Evolutionary conservation across 2,329 filamentous ascomycete genomes (phyloP), one percentile per base, ranked within the genome.

Genomic region (Xylariaceae sp.): DNA sequence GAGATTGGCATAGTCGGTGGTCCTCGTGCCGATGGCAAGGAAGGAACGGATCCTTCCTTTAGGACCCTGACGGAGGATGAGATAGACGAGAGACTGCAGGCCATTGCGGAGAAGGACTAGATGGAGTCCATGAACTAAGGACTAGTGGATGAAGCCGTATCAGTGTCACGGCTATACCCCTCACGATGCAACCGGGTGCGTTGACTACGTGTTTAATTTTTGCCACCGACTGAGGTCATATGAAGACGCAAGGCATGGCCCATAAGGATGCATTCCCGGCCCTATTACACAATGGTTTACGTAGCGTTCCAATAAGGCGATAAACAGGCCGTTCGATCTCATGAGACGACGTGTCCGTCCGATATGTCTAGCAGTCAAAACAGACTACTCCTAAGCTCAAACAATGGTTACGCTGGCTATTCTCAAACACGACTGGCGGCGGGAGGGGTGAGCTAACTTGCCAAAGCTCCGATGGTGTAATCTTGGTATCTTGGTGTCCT

Each of bases 1-100:
- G 94, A 99, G 80, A 90, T 99, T 77, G 94, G 94, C 64, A 92
- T 99, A 72, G 94, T 97, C 57, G 94, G 94, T 67, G 93, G 92
- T 35, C 92, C 93, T 59, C 84, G 86, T 70, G 77, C 81, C 60
- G 90, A 96, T 72, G 93, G 92, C 67, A 83, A 89, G 77, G 89
- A 95, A 74, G 91, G 90, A 66, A 89, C 88, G 64, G 84, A 90
- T 70, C 77, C 88, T 53, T 81, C 80, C 63, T 99, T 99, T 82
- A 87, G 92, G 74, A 88, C 87, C 68, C 82, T 99, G 76, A 96
- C 90, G 35, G 93, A 97, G 77, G 92, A 97, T 42, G 93, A 99
- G 84, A 97, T 99, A 75, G 94, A 99, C 72, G 94, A 97, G 78
- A 86, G 94, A 77, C 85, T 99, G 80, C 92, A 97, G 78, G 92